Evolutionary conservation across 2,329 filamentous ascomycete species (phyloP), one percentile per base, ranked within the genome.

Genomic region (Penicillium sp.): DNA sequence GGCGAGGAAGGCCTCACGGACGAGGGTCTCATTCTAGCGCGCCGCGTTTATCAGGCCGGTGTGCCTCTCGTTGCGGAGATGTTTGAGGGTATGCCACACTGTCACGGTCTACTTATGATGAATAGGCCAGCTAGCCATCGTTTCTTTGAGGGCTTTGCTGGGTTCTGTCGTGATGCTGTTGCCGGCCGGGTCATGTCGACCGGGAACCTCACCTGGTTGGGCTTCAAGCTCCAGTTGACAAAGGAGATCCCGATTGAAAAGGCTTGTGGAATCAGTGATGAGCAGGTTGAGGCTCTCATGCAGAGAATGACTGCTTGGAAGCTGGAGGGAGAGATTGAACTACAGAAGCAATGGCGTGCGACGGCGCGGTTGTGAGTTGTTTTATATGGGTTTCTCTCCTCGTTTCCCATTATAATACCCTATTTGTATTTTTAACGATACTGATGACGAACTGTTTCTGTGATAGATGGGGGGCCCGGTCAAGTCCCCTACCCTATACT

Each of bases 51-150:
- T 56, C 66, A 70, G 17, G 73, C 65, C 9, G 77, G 76, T 25
- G 73, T 67, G 4, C 58, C 71, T 0, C 71, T 78, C 10, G 61
- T 75, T 3, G 69, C 77, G 6, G 73, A 78, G 47, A 73, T 74
- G 47, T 78, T 75, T 49, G 78, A 80, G 57, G 77, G 77, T 10
- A 78, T 78, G 74, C 78, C 78, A 10, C 78, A 80, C 58, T 78
- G 77, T 49, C 78, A 91, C 68, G 84, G 82, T 0, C 66, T 86
- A 61, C 61, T 90, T 1, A 74, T 90, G 55, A 73, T 79, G 1
- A 73, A 75, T 5, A 70, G 80, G 2, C 68, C 77, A 1, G 79
- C 75, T 31, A 75, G 81, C 3, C 75, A 69, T 63, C 78, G 81
- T 48, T 89, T 85, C 65, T 81, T 85, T 57, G 71, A 79, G 15